phyloP scores from a whole-genome alignment of 306 rosid species.

The Glycyrrhiza uralensis region DNA sequence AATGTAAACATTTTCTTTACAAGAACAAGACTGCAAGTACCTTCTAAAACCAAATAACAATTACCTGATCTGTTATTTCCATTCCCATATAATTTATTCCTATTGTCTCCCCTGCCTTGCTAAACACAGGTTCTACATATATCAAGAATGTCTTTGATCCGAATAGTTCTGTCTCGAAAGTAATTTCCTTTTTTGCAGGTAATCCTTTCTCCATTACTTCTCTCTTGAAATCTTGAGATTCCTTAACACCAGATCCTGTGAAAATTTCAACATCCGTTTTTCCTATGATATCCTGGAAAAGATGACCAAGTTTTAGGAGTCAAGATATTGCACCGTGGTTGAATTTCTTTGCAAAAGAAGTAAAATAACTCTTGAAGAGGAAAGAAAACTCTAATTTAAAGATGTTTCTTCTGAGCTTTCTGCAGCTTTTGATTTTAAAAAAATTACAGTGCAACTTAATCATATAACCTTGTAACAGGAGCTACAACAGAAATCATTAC shows the following conservation, averaged over 20 bases:
- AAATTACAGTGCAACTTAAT: constrained; percentile 1
- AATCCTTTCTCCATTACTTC: constrained; percentile 91
- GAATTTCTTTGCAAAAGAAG: constrained; percentile 17
- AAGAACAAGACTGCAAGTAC: constrained; percentile 1
- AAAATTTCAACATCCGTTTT: constrained; percentile 95
- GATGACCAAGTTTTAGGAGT: background rate
- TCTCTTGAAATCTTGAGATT: constrained; percentile 94
- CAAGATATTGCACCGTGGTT: background rate
- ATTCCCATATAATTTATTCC: constrained; percentile 98
- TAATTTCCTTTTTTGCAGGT: constrained; percentile 89
- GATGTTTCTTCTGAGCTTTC: background rate
- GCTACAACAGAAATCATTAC: constrained; percentile 52
- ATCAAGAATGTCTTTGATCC: constrained; percentile 90
- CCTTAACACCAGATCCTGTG: constrained; percentile 89
- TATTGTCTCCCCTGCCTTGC: constrained; percentile 93
- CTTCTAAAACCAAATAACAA: background rate
- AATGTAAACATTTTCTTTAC: constrained; percentile 2
- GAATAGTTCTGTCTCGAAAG: constrained; percentile 82
- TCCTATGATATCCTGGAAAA: constrained; percentile 86
- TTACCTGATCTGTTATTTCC: constrained; percentile 97
- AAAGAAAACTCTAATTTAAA: constrained; percentile 15
- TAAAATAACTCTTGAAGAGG: constrained; percentile 20
- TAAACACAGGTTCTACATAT: constrained; percentile 94
- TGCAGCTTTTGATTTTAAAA: background rate
- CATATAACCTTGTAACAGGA: constrained; percentile 35